Conservation (phyloP, 306 rosid species). For the Trifolium dubium region DNA sequence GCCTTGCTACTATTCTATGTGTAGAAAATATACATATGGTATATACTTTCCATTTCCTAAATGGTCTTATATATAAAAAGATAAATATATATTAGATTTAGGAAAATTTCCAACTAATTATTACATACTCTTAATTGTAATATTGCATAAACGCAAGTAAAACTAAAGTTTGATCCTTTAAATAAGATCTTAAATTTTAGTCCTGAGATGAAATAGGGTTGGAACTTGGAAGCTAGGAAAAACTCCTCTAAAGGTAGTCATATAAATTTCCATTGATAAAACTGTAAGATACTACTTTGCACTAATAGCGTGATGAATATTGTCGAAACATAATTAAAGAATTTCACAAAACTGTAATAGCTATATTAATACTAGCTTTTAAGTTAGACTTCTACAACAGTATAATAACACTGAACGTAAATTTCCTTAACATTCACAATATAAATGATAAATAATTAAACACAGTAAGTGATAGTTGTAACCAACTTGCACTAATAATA, state of each 20-base stretch:
- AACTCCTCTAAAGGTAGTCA: no score
- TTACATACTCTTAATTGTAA: neutral
- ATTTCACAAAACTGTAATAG: neutral
- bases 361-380: neutral
- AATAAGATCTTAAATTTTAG: no score
- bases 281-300: no score
- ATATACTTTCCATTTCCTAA: neutral
- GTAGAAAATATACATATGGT: neutral
- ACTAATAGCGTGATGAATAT: no score
- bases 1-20: neutral
- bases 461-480: neutral
- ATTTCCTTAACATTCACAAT: neutral
- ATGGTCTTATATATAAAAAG: neutral
- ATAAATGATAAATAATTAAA: neutral
- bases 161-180: no score
- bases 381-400: neutral
- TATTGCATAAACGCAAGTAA: neutral
- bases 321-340: no score
- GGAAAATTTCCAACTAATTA: neutral
- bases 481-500: neutral
- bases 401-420: neutral
- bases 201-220: no score
- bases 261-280: no score
- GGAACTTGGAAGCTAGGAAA: no score
- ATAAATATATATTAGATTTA: neutral